These are phyloP conservation scores for Fusarium sp. DNA, from an alignment of 2,329 filamentous ascomycete genomes.

Conservation along the genomic window DNA sequence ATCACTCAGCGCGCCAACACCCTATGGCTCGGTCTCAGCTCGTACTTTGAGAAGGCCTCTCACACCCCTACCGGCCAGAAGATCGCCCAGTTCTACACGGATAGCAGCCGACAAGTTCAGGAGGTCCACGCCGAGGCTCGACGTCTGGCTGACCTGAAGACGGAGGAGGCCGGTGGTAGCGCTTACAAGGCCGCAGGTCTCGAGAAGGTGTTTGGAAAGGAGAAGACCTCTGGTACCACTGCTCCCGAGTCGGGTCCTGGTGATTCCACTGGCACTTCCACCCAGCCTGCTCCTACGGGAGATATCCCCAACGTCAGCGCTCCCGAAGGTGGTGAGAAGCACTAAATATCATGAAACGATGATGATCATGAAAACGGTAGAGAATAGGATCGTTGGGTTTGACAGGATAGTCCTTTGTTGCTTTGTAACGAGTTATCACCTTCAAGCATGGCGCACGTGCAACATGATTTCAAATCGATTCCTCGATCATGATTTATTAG, in stretches of 20 bases:
- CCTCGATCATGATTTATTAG: slow-evolving; percentile 24
- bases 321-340: slow-evolving; percentile 41
- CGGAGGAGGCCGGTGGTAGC: slow-evolving; percentile 68
- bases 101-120: slow-evolving; percentile 87
- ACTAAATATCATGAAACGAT: slow-evolving; percentile 5
- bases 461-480: slow-evolving; percentile 32
- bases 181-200: slow-evolving; percentile 70
- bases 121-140: slow-evolving; percentile 94
- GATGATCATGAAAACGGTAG: not conserved
- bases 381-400: slow-evolving; percentile 12
- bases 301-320: slow-evolving; percentile 39
- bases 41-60: slow-evolving; percentile 95
- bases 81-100: slow-evolving; percentile 87
- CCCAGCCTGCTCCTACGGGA: slow-evolving; percentile 34
- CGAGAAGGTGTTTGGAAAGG: slow-evolving; percentile 68
- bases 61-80: slow-evolving; percentile 90
- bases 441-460: slow-evolving; percentile 32
- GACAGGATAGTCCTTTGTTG: slow-evolving; percentile 11
- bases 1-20: slow-evolving; percentile 79
- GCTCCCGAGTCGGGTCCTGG: slow-evolving; percentile 33
- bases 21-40: slow-evolving; percentile 74
- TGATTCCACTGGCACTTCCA: slow-evolving; percentile 27
- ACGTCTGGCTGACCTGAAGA: slow-evolving; percentile 90
- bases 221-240: slow-evolving; percentile 50
- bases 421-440: slow-evolving; percentile 38